These are phyloP conservation scores for Triglochin maritima DNA, from an alignment of 106 monocot genomes.

Conservation along the genomic window DNA sequence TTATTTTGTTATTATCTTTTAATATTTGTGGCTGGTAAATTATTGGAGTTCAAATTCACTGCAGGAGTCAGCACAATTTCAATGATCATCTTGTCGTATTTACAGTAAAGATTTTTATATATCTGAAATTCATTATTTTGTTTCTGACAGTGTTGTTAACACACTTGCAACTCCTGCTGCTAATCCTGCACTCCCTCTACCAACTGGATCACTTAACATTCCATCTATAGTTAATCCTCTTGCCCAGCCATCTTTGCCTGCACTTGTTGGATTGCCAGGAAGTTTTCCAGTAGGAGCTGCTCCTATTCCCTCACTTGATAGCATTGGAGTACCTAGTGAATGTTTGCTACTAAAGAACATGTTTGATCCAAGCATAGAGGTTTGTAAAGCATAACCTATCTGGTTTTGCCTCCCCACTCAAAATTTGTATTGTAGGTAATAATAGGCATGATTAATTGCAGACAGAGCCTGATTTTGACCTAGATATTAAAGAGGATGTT, in stretches of 20 bases:
- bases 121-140: neutral
- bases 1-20: neutral
- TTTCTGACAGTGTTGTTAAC: constrained; percentile 11
- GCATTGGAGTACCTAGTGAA: constrained; percentile 57
- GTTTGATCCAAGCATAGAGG: constrained; percentile 92
- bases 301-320: constrained; percentile 14
- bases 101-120: too few relatives aligned
- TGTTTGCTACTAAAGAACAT: constrained; percentile 90
- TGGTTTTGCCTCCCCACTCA: too few relatives aligned
- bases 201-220: constrained; percentile 37
- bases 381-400: constrained; percentile 5
- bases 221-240: constrained; percentile 24
- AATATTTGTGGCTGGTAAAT: too few relatives aligned
- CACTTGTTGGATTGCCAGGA: constrained; percentile 11
- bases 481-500: constrained; percentile 93
- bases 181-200: constrained; percentile 11
- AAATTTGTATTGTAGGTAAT: too few relatives aligned
- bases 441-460: constrained; percentile 13
- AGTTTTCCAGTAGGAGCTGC: constrained; percentile 6
- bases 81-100: too few relatives aligned
- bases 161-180: constrained; percentile 13
- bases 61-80: too few relatives aligned
- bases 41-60: too few relatives aligned
- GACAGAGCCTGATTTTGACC: constrained; percentile 93
- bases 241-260: constrained; percentile 20